Percentiles rank a stretch among this genome's conserved stretches.
Evolutionary conservation across 306 rosid genomes (phyloP).

Genomic region (Medicago truncatula): MtrunA17r5.0-ANR NC_053042.1:18621001-18621500

Average conservation of each 20-base stretch:
- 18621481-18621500: not conserved
- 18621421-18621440: slow-evolving; percentile 22
- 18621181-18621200: slow-evolving; percentile 5
- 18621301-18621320: slow-evolving; percentile 51
- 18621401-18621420: slow-evolving; percentile 51
- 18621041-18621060: slow-evolving; percentile 62
- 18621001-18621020: slow-evolving; percentile 39
- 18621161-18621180: not conserved
- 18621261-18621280: slow-evolving; percentile 31
- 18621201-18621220: slow-evolving; percentile 6
- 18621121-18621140: slow-evolving; percentile 5
- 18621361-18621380: slow-evolving; percentile 46
- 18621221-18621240: slow-evolving; percentile 16
- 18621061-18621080: slow-evolving; percentile 51
- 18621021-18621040: slow-evolving; percentile 43
- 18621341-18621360: slow-evolving; percentile 27
- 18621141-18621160: not conserved
- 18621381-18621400: slow-evolving; percentile 67
- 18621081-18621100: slow-evolving; percentile 46
- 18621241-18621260: slow-evolving; percentile 18
- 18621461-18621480: slow-evolving; percentile 5
- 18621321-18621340: slow-evolving; percentile 56
- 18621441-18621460: slow-evolving; percentile 7
- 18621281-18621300: slow-evolving; percentile 9
- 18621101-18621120: slow-evolving; percentile 39